Evolutionary conservation across 805 yeast species (phyloP), one percentile per base, ranked within the genome.

Genomic region (Hanseniaspora nectarophila): DNA sequence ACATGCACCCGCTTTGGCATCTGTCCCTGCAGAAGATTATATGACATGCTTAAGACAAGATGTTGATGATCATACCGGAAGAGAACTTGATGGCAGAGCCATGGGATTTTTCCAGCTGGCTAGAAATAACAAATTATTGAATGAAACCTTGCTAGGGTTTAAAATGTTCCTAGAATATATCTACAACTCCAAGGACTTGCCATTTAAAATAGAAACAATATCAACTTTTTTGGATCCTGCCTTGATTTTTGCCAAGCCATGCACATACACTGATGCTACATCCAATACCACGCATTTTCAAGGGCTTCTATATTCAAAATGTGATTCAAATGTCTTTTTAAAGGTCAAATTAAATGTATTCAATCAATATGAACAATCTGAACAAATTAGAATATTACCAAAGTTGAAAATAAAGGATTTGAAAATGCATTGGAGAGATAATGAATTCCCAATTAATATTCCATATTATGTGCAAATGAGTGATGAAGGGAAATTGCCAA

Each of bases 351-450:
- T 57, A 57, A 35, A 58, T 68, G 52, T 60, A 69, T 10, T 62
- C 66, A 6, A 58, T 63, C n/a, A 56, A 58, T 29, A 54, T 63
- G 12, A 62, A 65, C 12, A 62, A 58, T 46, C 62, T 68, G 60
- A 56, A 44, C 20, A 38, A 48, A 16, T 45, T 16, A 39, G 47
- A 34, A 12, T 44, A 4, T 52, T 54, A 2, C 54, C 57, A 18
- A 67, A 67, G 50, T 55, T 71, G 31, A 66, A 67, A 45, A 58
- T 71, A 7, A 61, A 64, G 9, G 68, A 66, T 43, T 56, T 71
- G 34, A 71, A 70, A 54, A 54, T 70, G 18, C 74, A 71, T 57
- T 70, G 71, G 67, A 59, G 74, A 47, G 58, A 65, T n/a, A 74
- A 71, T 55, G 63, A 63, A 48, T 70, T 64, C 54, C 66, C 67